A percentile compares a stretch with the other conserved stretches of the same genome.
phyloP scores from a whole-genome alignment of 306 rosid species.

The Acacia melanoxylon region DNA sequence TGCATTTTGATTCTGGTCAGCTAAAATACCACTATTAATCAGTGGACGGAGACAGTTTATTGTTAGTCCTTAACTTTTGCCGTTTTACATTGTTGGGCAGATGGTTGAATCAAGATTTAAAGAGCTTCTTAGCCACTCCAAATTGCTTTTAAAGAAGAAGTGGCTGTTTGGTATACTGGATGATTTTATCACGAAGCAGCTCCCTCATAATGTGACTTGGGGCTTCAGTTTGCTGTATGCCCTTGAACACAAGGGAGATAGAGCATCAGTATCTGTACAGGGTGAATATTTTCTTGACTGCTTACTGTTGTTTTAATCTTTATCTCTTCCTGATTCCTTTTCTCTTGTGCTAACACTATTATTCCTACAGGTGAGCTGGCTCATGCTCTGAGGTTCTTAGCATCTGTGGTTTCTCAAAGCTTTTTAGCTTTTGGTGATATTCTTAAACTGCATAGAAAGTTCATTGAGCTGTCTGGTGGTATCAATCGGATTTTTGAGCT shows the following conservation, averaged over 20 bases:
- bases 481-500: conserved; percentile 90
- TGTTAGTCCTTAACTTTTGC: conserved; percentile 24
- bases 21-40: not conserved
- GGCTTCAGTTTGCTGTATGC: conserved; percentile 94
- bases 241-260: conserved; percentile 86
- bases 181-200: conserved; percentile 95
- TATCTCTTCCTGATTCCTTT: conserved; percentile 25
- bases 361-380: conserved; percentile 86
- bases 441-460: conserved; percentile 88
- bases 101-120: conserved; percentile 93
- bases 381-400: conserved; percentile 94
- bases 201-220: conserved; percentile 99
- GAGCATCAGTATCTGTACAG: conserved; percentile 77
- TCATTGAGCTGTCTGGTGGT: conserved; percentile 90
- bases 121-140: conserved; percentile 81
- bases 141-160: conserved; percentile 71
- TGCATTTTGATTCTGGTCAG: conserved; percentile 18
- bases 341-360: conserved; percentile 10
- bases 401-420: conserved; percentile 99
- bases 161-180: conserved; percentile 92
- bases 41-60: conserved; percentile 3
- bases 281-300: conserved; percentile 51
- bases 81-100: conserved; percentile 48
- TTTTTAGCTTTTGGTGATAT: conserved; percentile 98
- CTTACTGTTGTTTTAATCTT: not conserved